Evolutionary conservation across 495 filamentous ascomycete species (phyloP).

Genomic region (Penicillium pulvis): DNA sequence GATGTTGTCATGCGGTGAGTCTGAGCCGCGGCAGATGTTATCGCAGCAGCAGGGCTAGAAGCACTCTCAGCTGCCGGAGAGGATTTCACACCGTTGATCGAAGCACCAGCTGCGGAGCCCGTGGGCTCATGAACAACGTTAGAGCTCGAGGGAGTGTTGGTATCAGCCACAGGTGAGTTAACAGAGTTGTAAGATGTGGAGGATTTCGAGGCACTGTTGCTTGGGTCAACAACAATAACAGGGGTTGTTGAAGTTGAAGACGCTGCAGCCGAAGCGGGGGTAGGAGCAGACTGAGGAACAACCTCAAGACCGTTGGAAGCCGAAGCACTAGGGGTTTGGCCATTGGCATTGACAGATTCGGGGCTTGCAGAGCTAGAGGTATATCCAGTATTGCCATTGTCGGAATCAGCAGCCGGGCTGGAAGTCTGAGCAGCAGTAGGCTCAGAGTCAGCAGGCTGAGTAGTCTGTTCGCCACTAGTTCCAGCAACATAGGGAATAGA

Average conservation of each 20-base stretch:
- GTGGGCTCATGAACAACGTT: no score
- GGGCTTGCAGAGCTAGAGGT: not conserved
- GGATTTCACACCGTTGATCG: not conserved
- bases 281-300: not conserved
- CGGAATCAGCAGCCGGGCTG: not conserved
- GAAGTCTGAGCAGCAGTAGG: not conserved
- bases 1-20: slow-evolving; percentile 49
- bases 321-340: not conserved
- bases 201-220: not conserved
- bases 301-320: not conserved
- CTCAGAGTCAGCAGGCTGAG: slow-evolving; percentile 11
- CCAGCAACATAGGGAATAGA: not conserved
- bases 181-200: not conserved
- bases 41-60: slow-evolving; percentile 10
- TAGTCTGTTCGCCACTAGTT: slow-evolving; percentile 36
- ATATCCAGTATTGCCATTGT: not conserved
- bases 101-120: not conserved
- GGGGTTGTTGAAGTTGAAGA: not conserved
- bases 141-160: not conserved
- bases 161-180: not conserved
- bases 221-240: not conserved
- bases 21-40: slow-evolving; percentile 21
- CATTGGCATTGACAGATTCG: not conserved
- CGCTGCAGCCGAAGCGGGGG: not conserved
- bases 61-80: not conserved